phyloP scores from a whole-genome alignment of 805 yeast genomes.

The Maudiozyma serrabonitensis region DNA sequence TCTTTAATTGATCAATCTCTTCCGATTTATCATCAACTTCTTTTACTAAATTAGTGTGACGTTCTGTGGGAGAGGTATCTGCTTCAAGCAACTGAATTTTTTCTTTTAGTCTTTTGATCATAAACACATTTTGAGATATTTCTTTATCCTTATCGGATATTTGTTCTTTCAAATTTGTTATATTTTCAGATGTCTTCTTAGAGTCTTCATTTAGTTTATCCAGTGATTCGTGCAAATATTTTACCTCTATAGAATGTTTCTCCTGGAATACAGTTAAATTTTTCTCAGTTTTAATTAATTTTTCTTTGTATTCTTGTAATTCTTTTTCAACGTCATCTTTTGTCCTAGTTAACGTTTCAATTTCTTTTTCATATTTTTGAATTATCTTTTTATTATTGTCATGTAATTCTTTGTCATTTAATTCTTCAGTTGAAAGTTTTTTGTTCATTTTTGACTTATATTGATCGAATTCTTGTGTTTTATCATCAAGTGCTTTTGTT shows the following conservation, averaged over 20 bases:
- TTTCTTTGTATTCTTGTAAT: neutral
- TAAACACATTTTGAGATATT: conserved; percentile 1
- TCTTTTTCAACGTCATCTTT: neutral
- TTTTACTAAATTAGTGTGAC: neutral
- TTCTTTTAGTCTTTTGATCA: neutral
- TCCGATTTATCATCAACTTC: neutral
- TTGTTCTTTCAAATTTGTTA: neutral
- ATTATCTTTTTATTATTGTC: neutral
- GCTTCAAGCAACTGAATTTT: neutral
- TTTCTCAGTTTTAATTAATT: neutral
- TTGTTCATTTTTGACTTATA: neutral
- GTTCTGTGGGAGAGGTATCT: no score
- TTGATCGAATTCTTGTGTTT: neutral
- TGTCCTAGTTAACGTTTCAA: neutral
- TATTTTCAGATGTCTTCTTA: neutral
- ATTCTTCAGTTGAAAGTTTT: neutral
- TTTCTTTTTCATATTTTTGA: neutral
- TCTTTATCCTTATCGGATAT: neutral
- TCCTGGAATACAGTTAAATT: neutral
- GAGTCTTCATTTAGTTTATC: neutral
- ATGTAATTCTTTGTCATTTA: neutral
- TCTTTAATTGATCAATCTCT: neutral
- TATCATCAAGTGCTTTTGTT: neutral
- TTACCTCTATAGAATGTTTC: neutral
- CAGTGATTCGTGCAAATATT: neutral